phyloP scores from a whole-genome alignment of 176 grass and related monocot genomes.

The Cocos nucifera region DNA sequence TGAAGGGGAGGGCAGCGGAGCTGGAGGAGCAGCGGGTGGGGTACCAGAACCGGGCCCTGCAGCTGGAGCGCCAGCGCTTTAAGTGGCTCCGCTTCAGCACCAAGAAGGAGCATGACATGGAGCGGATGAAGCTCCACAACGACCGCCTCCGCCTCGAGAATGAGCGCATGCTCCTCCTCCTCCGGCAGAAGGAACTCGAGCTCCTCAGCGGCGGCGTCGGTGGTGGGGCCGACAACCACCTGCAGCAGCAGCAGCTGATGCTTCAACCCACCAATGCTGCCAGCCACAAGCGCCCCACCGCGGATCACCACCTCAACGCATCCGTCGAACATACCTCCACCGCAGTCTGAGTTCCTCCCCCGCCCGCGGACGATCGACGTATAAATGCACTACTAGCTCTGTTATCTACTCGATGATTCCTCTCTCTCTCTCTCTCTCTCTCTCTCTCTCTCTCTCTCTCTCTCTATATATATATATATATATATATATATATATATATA shows the following conservation, averaged over 20 bases:
- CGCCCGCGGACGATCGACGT: too few species aligned
- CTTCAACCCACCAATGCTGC: too few species aligned
- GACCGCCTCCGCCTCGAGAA: conserved; percentile 45
- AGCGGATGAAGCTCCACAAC: conserved; percentile 48
- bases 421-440: too few species aligned
- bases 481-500: too few species aligned
- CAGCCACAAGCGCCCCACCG: too few species aligned
- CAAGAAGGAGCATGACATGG: conserved; percentile 73
- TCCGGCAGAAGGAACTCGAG: conserved; percentile 68
- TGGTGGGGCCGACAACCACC: background rate
- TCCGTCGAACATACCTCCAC: too few species aligned
- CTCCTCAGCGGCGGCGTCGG: conserved; percentile 5
- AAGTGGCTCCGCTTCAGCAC: conserved; percentile 69
- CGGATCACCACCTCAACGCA: too few species aligned
- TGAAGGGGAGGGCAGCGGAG: conserved; percentile 45
- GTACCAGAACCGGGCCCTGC: conserved; percentile 31
- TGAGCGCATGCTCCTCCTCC: conserved; percentile 61
- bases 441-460: too few species aligned
- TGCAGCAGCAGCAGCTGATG: background rate
- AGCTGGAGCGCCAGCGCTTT: conserved; percentile 52
- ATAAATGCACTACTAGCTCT: too few species aligned
- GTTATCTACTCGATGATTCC: too few species aligned
- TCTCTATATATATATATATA: too few species aligned
- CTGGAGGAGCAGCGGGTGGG: conserved; percentile 54
- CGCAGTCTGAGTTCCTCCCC: too few species aligned